Percentiles rank a stretch among this genome's conserved stretches.
Conservation (phyloP, 495 filamentous ascomycete species). For the Xylaria nigripes region DNA sequence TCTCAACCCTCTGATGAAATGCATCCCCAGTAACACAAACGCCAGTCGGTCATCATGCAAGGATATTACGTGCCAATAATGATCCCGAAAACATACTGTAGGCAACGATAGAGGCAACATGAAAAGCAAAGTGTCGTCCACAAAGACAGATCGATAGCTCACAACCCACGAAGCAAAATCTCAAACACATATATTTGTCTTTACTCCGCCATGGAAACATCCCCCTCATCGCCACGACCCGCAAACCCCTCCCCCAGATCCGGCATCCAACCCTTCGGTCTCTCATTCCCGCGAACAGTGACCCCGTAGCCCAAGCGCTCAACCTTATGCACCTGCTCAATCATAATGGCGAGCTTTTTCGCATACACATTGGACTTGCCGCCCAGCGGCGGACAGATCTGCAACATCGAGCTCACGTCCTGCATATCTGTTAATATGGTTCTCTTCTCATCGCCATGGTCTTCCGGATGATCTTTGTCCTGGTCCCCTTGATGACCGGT, state of each 20-base stretch:
- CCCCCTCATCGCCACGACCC: constrained; percentile 15
- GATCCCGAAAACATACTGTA: not conserved
- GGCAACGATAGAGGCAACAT: not conserved
- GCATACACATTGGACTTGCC: constrained; percentile 37
- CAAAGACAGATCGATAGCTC: no score
- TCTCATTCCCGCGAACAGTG: constrained; percentile 74
- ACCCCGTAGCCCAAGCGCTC: constrained; percentile 83
- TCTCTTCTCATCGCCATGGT: constrained; percentile 21
- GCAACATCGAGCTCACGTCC: constrained; percentile 61
- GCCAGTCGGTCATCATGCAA: not conserved
- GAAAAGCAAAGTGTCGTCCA: no score
- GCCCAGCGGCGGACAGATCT: constrained; percentile 53
- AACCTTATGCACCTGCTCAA: constrained; percentile 83
- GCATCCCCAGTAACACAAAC: not conserved
- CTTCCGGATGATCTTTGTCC: not conserved
- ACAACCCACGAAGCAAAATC: not conserved
- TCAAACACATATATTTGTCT: not conserved
- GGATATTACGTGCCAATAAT: not conserved
- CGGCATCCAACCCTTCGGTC: constrained; percentile 88
- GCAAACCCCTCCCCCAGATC: constrained; percentile 48
- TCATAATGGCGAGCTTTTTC: constrained; percentile 84
- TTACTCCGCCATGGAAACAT: constrained; percentile 17
- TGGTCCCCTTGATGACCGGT: constrained; percentile 17
- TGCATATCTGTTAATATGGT: constrained; percentile 71
- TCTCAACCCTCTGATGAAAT: not conserved